Conservation (phyloP, 2,329 filamentous ascomycete genomes). For the Daldinia eschscholtzii region DNA sequence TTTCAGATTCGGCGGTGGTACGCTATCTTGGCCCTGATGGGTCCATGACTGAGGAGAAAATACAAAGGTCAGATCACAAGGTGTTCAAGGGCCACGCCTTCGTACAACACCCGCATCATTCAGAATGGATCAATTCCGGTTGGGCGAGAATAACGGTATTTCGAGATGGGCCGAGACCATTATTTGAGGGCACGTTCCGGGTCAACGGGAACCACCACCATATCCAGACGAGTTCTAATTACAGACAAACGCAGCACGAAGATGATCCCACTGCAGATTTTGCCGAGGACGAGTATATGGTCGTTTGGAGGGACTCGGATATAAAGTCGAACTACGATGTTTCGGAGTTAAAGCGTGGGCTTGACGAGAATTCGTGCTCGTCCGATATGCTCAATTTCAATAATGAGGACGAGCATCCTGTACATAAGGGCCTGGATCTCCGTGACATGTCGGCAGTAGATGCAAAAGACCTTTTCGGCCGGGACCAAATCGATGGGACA, state of each 20-base stretch:
- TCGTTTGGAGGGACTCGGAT: slow-evolving; percentile 93
- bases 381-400: slow-evolving; percentile 88
- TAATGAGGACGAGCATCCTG: slow-evolving; percentile 75
- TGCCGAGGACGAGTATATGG: slow-evolving; percentile 79
- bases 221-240: slow-evolving; percentile 81
- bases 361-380: slow-evolving; percentile 68
- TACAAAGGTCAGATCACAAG: slow-evolving; percentile 80
- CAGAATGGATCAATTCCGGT: slow-evolving; percentile 82
- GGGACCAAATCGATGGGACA: slow-evolving; percentile 76
- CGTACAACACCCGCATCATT: slow-evolving; percentile 69
- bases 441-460: slow-evolving; percentile 71
- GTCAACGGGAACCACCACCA: slow-evolving; percentile 87
- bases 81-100: slow-evolving; percentile 87
- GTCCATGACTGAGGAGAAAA: slow-evolving; percentile 73
- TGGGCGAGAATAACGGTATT: slow-evolving; percentile 87
- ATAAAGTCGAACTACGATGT: slow-evolving; percentile 63
- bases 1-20: slow-evolving; percentile 80
- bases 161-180: slow-evolving; percentile 79
- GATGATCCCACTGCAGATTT: slow-evolving; percentile 76
- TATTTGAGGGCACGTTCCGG: slow-evolving; percentile 92
- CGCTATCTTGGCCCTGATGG: slow-evolving; percentile 81
- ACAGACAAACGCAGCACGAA: slow-evolving; percentile 76
- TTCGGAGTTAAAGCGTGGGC: slow-evolving; percentile 73
- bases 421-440: slow-evolving; percentile 67
- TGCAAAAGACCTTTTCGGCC: slow-evolving; percentile 76